Evolutionary conservation across 805 yeast species (phyloP).

Genomic region (Candida koratica): DNA sequence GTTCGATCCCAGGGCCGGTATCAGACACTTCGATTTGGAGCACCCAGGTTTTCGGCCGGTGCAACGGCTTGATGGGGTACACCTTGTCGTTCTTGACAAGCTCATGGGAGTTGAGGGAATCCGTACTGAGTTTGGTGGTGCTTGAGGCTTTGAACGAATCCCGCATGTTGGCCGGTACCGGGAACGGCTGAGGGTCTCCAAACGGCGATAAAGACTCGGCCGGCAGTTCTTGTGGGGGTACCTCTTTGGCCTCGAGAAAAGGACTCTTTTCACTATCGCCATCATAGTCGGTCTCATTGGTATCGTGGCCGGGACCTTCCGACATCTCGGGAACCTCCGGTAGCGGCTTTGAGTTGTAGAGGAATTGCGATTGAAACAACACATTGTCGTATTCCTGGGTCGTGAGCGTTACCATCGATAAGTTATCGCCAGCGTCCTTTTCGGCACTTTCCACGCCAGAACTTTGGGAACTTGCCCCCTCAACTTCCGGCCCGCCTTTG

Average conservation of each 20-base stretch:
- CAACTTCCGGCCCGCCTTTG: background rate
- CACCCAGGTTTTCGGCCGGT: conserved; percentile 48
- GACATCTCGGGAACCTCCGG: conserved; percentile 5
- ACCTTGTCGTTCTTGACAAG: conserved; percentile 34
- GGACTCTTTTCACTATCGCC: conserved; percentile 1
- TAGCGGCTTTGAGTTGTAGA: conserved; percentile 20
- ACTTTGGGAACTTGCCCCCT: background rate
- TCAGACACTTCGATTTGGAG: conserved; percentile 74
- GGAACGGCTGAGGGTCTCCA: conserved; percentile 5
- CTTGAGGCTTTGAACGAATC: conserved; percentile 4
- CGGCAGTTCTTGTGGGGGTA: background rate
- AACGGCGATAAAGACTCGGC: background rate
- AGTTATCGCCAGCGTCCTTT: conserved; percentile 5
- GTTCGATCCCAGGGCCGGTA: conserved; percentile 93
- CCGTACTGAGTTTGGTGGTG: conserved; percentile 13
- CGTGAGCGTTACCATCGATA: conserved; percentile 32
- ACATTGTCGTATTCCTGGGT: conserved; percentile 38
- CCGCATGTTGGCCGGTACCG: conserved; percentile 16
- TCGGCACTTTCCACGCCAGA: background rate
- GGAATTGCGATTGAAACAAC: conserved; percentile 36
- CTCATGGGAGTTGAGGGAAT: conserved; percentile 22
- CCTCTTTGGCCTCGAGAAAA: background rate
- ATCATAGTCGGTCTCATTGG: conserved; percentile 1
- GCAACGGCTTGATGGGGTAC: conserved; percentile 31
- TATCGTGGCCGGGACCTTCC: background rate